A percentile compares a stretch with the other conserved stretches of the same genome.
Evolutionary conservation across 805 yeast species (phyloP).

Genomic region (Hermanozyma aechmeae): DNA sequence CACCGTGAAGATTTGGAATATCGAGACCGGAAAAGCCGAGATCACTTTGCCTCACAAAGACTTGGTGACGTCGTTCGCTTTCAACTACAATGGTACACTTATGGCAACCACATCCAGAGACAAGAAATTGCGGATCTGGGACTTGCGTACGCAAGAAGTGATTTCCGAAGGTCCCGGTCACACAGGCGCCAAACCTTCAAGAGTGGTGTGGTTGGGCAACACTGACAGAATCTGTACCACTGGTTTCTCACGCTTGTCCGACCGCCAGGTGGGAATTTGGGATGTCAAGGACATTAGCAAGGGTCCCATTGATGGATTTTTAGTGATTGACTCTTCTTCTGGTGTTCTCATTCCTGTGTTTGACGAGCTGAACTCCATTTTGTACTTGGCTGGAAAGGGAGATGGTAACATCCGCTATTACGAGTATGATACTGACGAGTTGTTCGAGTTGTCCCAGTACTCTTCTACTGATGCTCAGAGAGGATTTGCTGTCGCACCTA

Average conservation of each 20-base stretch:
- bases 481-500: conserved; percentile 89
- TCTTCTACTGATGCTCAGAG: conserved; percentile 90
- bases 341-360: conserved; percentile 90
- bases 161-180: conserved; percentile 85
- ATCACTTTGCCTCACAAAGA: conserved; percentile 80
- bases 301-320: conserved; percentile 88
- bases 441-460: conserved; percentile 80
- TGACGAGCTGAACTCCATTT: conserved; percentile 70
- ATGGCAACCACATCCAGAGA: conserved; percentile 89
- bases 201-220: conserved; percentile 88
- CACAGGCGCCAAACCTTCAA: conserved; percentile 82
- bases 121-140: conserved; percentile 87
- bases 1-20: conserved; percentile 85
- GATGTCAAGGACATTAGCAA: conserved; percentile 60
- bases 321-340: conserved; percentile 79
- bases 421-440: conserved; percentile 79
- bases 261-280: conserved; percentile 95
- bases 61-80: conserved; percentile 85
- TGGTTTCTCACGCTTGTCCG: conserved; percentile 87
- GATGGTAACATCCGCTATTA: conserved; percentile 95
- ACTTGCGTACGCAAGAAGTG: conserved; percentile 64
- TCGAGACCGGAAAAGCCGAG: conserved; percentile 62
- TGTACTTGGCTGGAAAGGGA: conserved; percentile 93
- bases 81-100: conserved; percentile 81
- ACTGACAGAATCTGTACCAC: conserved; percentile 82